Percentiles rank a stretch among this genome's conserved stretches.
Conservation (phyloP, 2,329 filamentous ascomycete species). For the Metarhizium brunneum region DNA sequence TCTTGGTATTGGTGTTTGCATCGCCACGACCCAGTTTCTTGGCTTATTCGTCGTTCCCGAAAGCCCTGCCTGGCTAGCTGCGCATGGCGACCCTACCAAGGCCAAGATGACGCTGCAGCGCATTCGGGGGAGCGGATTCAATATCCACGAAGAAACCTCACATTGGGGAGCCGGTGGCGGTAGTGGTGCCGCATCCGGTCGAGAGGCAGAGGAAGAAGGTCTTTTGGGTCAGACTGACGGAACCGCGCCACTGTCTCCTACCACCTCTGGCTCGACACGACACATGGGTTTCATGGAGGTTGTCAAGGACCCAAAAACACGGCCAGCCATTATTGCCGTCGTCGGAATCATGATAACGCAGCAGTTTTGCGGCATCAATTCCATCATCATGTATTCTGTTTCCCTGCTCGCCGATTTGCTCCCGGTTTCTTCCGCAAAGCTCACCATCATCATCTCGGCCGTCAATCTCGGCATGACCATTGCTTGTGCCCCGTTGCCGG, state of each 20-base stretch:
- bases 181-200: conserved; percentile 17
- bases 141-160: conserved; percentile 66
- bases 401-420: conserved; percentile 75
- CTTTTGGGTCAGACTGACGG: conserved; percentile 41
- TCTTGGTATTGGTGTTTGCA: conserved; percentile 59
- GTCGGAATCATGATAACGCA: conserved; percentile 88
- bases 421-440: conserved; percentile 67
- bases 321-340: conserved; percentile 70
- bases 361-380: conserved; percentile 91
- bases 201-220: conserved; percentile 57
- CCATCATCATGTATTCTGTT: conserved; percentile 97
- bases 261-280: neutral
- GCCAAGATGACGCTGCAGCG: conserved; percentile 63
- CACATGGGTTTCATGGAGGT: conserved; percentile 57
- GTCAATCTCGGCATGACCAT: conserved; percentile 81
- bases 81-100: conserved; percentile 45
- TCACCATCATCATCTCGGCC: conserved; percentile 80
- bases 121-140: conserved; percentile 59
- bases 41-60: conserved; percentile 75
- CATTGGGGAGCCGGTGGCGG: conserved; percentile 44
- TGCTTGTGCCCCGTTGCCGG: conserved; percentile 72
- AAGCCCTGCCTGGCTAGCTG: conserved; percentile 81
- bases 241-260: conserved; percentile 5
- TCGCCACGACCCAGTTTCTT: conserved; percentile 58
- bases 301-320: conserved; percentile 55